Conservation (phyloP, 2,329 filamentous ascomycete genomes). For the Periconia digitata region DNA sequence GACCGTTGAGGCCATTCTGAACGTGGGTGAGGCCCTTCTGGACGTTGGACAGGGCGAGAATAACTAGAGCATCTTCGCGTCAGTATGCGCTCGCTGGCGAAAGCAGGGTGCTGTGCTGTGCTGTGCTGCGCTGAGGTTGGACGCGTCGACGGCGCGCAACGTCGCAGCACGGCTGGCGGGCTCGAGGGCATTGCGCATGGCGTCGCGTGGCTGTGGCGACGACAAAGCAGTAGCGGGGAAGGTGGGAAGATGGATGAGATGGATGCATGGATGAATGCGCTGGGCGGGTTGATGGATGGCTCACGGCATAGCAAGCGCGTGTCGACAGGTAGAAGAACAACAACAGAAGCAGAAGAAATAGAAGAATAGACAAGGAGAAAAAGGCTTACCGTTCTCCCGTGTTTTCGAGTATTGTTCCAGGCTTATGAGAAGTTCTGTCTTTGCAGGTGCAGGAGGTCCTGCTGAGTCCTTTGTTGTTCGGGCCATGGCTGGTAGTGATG, state of each 20-base stretch:
- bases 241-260: constrained; percentile 5
- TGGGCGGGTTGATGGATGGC: constrained; percentile 10
- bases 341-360: background rate
- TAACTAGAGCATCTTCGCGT: constrained; percentile 57
- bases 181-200: constrained; percentile 4
- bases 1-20: constrained; percentile 67
- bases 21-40: constrained; percentile 55
- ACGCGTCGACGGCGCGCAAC: constrained; percentile 3
- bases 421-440: background rate
- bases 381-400: background rate
- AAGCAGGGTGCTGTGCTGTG: background rate
- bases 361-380: background rate
- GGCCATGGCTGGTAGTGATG: background rate
- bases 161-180: background rate
- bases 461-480: background rate
- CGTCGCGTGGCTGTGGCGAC: constrained; percentile 30
- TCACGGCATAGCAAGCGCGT: constrained; percentile 11
- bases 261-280: constrained; percentile 3
- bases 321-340: background rate
- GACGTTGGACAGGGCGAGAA: constrained; percentile 76
- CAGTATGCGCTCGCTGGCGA: background rate
- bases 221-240: constrained; percentile 6
- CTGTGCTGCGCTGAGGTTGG: constrained; percentile 40
- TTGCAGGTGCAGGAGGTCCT: too few species aligned
- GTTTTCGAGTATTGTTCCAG: background rate